Percentiles rank a stretch among this genome's conserved stretches.
phyloP scores from a whole-genome alignment of 805 yeast species.

The Starmerella bombi region DNA sequence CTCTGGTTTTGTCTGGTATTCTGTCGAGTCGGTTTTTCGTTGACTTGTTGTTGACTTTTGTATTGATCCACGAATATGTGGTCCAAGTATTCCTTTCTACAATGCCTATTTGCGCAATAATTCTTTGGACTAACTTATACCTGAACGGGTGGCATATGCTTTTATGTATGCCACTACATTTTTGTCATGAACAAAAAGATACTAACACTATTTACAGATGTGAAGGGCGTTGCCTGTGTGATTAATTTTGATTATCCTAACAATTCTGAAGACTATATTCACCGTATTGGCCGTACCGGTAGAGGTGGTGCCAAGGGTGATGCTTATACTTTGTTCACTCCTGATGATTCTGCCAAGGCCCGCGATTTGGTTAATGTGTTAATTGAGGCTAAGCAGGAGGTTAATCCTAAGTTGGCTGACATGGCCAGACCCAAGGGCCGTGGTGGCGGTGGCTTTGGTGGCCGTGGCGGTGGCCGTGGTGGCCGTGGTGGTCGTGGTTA shows the following conservation, averaged over 20 bases:
- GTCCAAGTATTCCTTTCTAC: too few relatives aligned
- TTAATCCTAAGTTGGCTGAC: conserved; percentile 67
- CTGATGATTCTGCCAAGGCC: conserved; percentile 75
- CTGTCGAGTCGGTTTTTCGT: too few relatives aligned
- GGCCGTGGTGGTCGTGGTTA: conserved; percentile 9
- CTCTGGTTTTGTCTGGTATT: conserved; percentile 1
- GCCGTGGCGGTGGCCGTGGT: conserved; percentile 17
- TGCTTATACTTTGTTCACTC: conserved; percentile 88
- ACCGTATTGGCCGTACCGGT: conserved; percentile 98
- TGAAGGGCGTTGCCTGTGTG: conserved; percentile 89
- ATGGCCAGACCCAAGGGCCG: conserved; percentile 66
- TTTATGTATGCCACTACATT: not conserved
- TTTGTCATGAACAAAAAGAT: not conserved
- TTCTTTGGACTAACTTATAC: too few relatives aligned
- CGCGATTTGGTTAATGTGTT: conserved; percentile 78
- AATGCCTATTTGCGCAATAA: too few relatives aligned
- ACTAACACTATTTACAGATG: conserved; percentile 45
- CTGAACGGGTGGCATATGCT: not conserved
- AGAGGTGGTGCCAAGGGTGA: conserved; percentile 97
- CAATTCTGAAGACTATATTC: conserved; percentile 96
- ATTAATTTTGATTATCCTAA: conserved; percentile 96
- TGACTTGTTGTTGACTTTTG: too few relatives aligned
- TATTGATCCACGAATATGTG: too few relatives aligned
- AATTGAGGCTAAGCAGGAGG: conserved; percentile 86
- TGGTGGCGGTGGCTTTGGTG: conserved; percentile 38